Percentiles rank a stretch among this genome's conserved stretches.
Conservation (phyloP, 768 basidiomycete species). For the Russula dissimulans region DNA sequence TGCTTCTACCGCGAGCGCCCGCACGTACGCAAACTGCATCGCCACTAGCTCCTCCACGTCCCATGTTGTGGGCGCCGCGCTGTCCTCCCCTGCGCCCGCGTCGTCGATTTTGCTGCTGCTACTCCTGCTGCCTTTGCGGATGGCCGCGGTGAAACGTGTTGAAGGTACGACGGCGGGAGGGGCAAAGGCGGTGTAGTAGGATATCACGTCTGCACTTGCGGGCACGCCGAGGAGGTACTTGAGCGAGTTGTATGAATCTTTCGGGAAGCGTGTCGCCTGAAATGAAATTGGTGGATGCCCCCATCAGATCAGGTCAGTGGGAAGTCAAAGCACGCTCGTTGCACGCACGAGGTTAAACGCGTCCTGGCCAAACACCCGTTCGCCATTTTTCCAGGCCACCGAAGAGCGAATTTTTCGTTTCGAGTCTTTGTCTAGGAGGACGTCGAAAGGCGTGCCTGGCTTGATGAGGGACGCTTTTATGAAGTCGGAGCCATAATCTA, state of each 20-base stretch:
- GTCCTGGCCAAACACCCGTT: constrained; percentile 83
- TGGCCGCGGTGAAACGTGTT: constrained; percentile 34
- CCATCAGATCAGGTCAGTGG: not conserved
- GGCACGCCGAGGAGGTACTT: constrained; percentile 77
- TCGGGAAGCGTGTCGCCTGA: constrained; percentile 88
- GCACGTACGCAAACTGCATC: constrained; percentile 90
- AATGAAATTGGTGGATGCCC: not conserved
- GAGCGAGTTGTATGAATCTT: constrained; percentile 75
- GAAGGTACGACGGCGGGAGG: constrained; percentile 50
- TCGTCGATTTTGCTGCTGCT: constrained; percentile 16
- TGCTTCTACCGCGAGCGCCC: constrained; percentile 71
- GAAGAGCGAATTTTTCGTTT: constrained; percentile 90
- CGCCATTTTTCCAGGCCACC: constrained; percentile 87
- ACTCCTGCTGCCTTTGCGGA: constrained; percentile 40
- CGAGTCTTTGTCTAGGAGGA: constrained; percentile 92
- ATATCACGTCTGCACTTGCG: constrained; percentile 25
- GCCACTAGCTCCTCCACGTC: constrained; percentile 83
- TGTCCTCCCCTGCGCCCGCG: constrained; percentile 13
- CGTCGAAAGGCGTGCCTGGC: constrained; percentile 90
- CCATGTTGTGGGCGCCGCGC: constrained; percentile 41
- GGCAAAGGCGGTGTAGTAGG: constrained; percentile 39
- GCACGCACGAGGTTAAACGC: constrained; percentile 75
- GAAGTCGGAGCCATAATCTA: constrained; percentile 98
- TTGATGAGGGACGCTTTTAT: constrained; percentile 96
- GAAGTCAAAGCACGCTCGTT: not conserved